These are phyloP conservation scores for Quercus variabilis DNA, from an alignment of 306 rosid species.

Conservation along the genomic window DNA sequence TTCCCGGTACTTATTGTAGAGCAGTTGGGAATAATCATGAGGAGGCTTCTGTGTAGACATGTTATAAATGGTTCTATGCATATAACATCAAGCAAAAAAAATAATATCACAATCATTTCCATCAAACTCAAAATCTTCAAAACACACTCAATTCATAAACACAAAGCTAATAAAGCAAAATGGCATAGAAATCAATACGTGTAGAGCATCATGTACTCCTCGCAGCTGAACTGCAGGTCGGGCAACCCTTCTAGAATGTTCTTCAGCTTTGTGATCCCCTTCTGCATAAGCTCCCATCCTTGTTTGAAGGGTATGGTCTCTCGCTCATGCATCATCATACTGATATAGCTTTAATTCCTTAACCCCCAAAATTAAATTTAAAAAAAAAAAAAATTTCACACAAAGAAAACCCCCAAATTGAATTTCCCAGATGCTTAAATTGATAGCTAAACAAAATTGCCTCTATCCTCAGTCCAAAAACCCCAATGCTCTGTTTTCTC, in stretches of 20 bases:
- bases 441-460: neutral
- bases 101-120: constrained; percentile 1
- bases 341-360: neutral
- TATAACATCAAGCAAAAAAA: neutral
- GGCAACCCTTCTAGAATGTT: constrained; percentile 40
- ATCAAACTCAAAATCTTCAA: neutral
- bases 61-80: constrained; percentile 54
- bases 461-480: neutral
- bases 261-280: constrained; percentile 42
- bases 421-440: neutral
- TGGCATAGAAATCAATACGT: constrained; percentile 31
- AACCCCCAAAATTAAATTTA: neutral
- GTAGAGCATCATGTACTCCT: constrained; percentile 44
- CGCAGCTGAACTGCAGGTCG: constrained; percentile 24
- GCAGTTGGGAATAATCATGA: constrained; percentile 47
- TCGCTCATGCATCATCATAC: constrained; percentile 31
- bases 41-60: constrained; percentile 57
- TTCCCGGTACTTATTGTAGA: constrained; percentile 57
- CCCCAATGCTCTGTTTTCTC: constrained; percentile 22
- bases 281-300: constrained; percentile 39
- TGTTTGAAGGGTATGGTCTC: constrained; percentile 21
- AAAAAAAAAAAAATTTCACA: neutral
- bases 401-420: neutral
- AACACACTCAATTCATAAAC: neutral
- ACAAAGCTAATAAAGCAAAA: neutral